Base-by-base conservation (phyloP, 2,329 filamentous ascomycete species). In the Colletotrichum ledebouriae region DNA sequence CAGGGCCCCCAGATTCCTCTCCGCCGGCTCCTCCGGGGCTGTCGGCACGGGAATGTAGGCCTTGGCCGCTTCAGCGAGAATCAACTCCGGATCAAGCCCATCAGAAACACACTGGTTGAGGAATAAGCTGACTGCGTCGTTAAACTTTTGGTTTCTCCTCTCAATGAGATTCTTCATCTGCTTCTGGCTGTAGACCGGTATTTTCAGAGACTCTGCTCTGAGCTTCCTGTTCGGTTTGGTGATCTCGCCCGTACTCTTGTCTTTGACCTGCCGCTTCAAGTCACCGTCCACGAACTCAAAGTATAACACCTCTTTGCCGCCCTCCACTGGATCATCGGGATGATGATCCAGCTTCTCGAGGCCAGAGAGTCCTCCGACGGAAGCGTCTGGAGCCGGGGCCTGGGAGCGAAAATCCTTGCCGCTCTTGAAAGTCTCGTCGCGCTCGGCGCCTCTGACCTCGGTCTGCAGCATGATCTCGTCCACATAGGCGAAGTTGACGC, bases 281-380 rank as follows among this genome's bases (percentile, higher is more conserved):
- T 98, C 95, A 0, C 92, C 94, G 77, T 98, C 96, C 17, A 97
- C 81, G 73, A 97, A 98, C 77, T 98, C 96, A 74, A 99, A 97
- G 41, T 95, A 87, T 25, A 99, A 80, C 15, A 97, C 91, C 73
- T 97, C 90, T 59, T 86, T 86, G 2, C 83, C 83, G 13, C 69
- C 82, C 74, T 46, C 77, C 73, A 67, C 69, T 53, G 60, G 62
- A 41, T 76, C 76, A 42, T 76, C 78, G 44, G 74, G 75, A 9
- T 70, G 70, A 11, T 58, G 68, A 44, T 77, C 78, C 6, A 87
- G 72, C 2, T 74, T 77, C 50, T 87, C 81, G 34, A 76, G 74
- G 4, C 87, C 87, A 17, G 85, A 87, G 53, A 85, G 77, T 0
- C 87, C 87, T 2, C 86, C 87, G 1, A 89, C 86, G 3, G 86